These are phyloP conservation scores for Cladosporium sp. DNA, from an alignment of 2,329 filamentous ascomycete species.

Conservation along the genomic window DNA sequence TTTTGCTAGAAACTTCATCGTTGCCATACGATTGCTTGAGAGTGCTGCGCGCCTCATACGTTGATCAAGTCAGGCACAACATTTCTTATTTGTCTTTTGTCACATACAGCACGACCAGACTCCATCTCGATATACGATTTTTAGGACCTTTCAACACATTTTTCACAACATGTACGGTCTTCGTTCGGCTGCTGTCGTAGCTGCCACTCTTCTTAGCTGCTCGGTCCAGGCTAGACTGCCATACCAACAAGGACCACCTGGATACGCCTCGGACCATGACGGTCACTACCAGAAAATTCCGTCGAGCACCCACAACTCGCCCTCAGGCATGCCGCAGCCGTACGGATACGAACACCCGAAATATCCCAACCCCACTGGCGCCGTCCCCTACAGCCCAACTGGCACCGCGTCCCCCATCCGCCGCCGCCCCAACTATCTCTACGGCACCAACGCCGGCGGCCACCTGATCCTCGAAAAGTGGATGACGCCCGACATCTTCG, in stretches of 20 bases:
- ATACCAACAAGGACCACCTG: background rate
- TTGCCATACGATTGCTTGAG: background rate
- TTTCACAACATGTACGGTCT: too few species aligned
- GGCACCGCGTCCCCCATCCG: background rate
- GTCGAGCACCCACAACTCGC: background rate
- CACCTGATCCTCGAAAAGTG: constrained; percentile 34
- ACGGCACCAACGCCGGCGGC: constrained; percentile 33
- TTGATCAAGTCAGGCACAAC: too few species aligned
- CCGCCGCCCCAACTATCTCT: constrained; percentile 12
- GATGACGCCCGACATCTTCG: constrained; percentile 33
- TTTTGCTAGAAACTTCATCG: background rate
- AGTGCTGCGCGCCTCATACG: background rate
- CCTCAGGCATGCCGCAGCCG: background rate
- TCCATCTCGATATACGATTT: background rate
- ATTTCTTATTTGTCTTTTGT: too few species aligned
- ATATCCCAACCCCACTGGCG: background rate
- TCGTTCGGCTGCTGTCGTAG: background rate
- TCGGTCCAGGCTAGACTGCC: background rate
- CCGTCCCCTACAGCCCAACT: background rate
- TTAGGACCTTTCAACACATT: background rate
- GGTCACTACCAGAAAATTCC: background rate
- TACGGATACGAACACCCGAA: background rate
- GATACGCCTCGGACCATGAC: background rate
- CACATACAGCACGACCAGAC: too few species aligned
- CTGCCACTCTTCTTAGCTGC: background rate